These are phyloP conservation scores for Paracorniculantispora psalliotae DNA, from an alignment of 2,329 filamentous ascomycete genomes.

Conservation along the genomic window DNA sequence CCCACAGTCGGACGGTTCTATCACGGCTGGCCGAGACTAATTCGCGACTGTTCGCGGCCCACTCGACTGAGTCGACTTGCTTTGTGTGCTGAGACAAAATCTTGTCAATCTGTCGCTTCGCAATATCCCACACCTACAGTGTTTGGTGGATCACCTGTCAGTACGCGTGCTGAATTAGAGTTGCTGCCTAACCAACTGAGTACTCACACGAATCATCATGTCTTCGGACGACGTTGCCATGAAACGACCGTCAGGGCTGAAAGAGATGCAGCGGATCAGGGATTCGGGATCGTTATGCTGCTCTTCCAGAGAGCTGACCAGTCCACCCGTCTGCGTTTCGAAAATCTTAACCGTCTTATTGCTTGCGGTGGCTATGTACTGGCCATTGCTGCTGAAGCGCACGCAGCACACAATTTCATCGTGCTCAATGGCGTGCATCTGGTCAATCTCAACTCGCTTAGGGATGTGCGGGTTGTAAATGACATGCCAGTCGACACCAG, in stretches of 20 bases:
- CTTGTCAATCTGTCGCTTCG: constrained; percentile 74
- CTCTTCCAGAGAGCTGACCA: constrained; percentile 86
- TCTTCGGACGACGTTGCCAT: constrained; percentile 95
- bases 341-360: constrained; percentile 98
- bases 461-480: constrained; percentile 92
- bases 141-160: no score
- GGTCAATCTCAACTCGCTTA: constrained; percentile 83
- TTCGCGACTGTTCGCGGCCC: constrained; percentile 83
- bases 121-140: constrained; percentile 88
- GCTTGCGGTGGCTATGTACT: constrained; percentile 93
- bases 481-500: constrained; percentile 88
- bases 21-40: constrained; percentile 96
- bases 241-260: constrained; percentile 91
- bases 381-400: constrained; percentile 90
- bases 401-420: constrained; percentile 98
- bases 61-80: constrained; percentile 96
- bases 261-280: constrained; percentile 96
- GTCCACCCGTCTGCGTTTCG: constrained; percentile 80
- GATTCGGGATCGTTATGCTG: constrained; percentile 71
- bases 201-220: constrained; percentile 84
- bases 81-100: constrained; percentile 94
- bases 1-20: constrained; percentile 90
- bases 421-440: constrained; percentile 87
- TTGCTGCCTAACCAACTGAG: neutral
- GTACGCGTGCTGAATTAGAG: constrained; percentile 54